Conservation (phyloP, 1,139 yeast genomes). For the Meyerozyma guilliermondii region DNA sequence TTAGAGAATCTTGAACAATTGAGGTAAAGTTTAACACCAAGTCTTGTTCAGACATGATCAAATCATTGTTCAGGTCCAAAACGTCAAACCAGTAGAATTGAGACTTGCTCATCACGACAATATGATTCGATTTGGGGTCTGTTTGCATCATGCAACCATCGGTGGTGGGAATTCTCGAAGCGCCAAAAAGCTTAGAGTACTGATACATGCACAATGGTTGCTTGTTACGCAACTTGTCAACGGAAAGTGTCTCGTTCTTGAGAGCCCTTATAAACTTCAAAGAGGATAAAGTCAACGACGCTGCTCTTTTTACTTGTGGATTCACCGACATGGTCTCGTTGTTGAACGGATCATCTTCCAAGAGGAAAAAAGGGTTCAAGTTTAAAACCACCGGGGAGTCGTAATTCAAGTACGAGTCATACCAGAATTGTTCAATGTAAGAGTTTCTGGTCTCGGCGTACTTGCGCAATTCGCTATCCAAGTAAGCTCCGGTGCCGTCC, state of each 20-base stretch:
- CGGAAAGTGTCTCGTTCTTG: slow-evolving; percentile 69
- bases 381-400: slow-evolving; percentile 88
- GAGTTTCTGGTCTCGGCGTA: slow-evolving; percentile 65
- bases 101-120: slow-evolving; percentile 78
- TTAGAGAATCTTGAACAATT: slow-evolving; percentile 66
- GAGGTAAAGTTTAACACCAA: slow-evolving; percentile 70
- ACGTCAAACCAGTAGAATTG: slow-evolving; percentile 96
- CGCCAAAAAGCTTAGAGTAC: slow-evolving; percentile 78
- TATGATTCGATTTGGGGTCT: slow-evolving; percentile 69
- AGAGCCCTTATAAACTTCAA: slow-evolving; percentile 75
- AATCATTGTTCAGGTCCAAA: slow-evolving; percentile 62
- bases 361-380: slow-evolving; percentile 78
- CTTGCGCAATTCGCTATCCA: slow-evolving; percentile 59
- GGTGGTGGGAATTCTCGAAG: slow-evolving; percentile 75
- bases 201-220: slow-evolving; percentile 83
- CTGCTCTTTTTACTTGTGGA: slow-evolving; percentile 75
- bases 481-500: slow-evolving; percentile 51
- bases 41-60: slow-evolving; percentile 69
- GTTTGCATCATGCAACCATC: slow-evolving; percentile 84
- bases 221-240: slow-evolving; percentile 63
- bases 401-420: slow-evolving; percentile 77
- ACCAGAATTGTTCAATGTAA: slow-evolving; percentile 92
- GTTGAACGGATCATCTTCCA: slow-evolving; percentile 89
- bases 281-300: slow-evolving; percentile 72
- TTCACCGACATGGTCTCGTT: slow-evolving; percentile 49